Base-by-base conservation (phyloP, 805 yeast species). In the Huiozyma naganishii region DNA sequence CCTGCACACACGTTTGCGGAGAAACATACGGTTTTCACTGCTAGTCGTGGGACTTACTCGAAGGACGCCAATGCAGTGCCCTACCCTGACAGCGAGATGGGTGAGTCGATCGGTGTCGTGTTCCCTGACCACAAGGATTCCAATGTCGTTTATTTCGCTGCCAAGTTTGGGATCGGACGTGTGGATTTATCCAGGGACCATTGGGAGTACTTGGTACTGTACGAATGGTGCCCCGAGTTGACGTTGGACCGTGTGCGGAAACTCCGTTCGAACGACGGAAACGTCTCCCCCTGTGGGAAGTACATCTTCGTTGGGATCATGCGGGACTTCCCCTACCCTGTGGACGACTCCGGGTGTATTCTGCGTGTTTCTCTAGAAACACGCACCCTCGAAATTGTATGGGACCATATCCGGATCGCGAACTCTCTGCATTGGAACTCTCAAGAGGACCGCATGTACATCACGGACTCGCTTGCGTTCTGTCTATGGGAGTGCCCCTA, bases 301-400 rank as follows among this genome's bases (percentile, higher is more conserved):
- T 72, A 80, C 48, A 72, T 87, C 41, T 81, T 84, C 74, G 76
- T 84, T 41, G 95, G 96, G 1, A 70, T 89, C 17, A 88, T 88
- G 95, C 70, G 70, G 23, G 77, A 77, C 45, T 77, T 76, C 51
- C 12, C 13, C 13, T 55, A 61, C 27, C 50, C 41, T 13, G 45
- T 51, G 11, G 62, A 67, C 1, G 74, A 74, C 28, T 53, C 57
- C 43, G 96, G 95, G 1, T 69, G 68, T 40, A 54, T 80, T 39
- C 69, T 73, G 53, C 66, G 70, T 36, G 65, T 70, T 42, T 64
- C 67, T 35, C 53, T 68, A 11, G 48, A 53, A 11, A 59, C 61
- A 7, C 57, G 55, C 5, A 51, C 55, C 2, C 59, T 57, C 6
- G 50, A 49, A 9, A 32, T 59, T 8, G 54, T 72, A 2, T 60